These are phyloP conservation scores for Beauveria sp. DNA, from an alignment of 2,329 filamentous ascomycete species.

Conservation along the genomic window DNA sequence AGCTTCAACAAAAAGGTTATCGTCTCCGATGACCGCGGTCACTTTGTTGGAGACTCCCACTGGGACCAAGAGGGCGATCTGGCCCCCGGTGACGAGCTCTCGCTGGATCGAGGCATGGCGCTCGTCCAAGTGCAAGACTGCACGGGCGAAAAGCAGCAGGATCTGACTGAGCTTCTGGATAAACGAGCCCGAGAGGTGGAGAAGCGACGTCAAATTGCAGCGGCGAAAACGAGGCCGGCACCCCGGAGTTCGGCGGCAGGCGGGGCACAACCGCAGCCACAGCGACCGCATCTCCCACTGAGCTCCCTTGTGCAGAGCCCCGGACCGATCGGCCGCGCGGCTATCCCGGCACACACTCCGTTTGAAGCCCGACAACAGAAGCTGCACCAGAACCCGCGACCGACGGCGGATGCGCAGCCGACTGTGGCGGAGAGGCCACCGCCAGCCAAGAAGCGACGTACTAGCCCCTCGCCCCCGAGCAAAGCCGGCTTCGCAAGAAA, in stretches of 20 bases:
- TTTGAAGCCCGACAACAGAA: slow-evolving; percentile 24
- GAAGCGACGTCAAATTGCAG: slow-evolving; percentile 37
- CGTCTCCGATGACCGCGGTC: slow-evolving; percentile 76
- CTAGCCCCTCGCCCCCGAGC: slow-evolving; percentile 24
- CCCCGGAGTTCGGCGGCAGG: slow-evolving; percentile 7
- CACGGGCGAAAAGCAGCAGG: slow-evolving; percentile 66
- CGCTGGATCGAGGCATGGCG: slow-evolving; percentile 65
- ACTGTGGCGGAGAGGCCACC: slow-evolving; percentile 13
- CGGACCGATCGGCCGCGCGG: slow-evolving; percentile 25
- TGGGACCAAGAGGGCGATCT: slow-evolving; percentile 65
- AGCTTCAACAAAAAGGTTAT: slow-evolving; percentile 87
- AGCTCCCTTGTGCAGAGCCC: slow-evolving; percentile 29
- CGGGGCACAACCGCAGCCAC: slow-evolving; percentile 20
- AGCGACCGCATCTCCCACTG: slow-evolving; percentile 34
- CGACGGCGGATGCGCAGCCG: background rate
- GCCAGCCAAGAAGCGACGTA: slow-evolving; percentile 22
- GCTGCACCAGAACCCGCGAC: background rate
- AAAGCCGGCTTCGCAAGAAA: slow-evolving; percentile 27
- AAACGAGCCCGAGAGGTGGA: slow-evolving; percentile 55
- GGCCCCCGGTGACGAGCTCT: slow-evolving; percentile 73
- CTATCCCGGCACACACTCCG: slow-evolving; percentile 25
- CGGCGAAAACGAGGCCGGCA: slow-evolving; percentile 26
- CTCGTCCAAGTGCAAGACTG: slow-evolving; percentile 75
- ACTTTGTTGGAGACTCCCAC: slow-evolving; percentile 78
- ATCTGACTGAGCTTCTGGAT: slow-evolving; percentile 67